These are phyloP conservation scores for Umbelopsis vinacea DNA, from an alignment of 192 early-diverging fungal species.

Conservation along the genomic window DNA sequence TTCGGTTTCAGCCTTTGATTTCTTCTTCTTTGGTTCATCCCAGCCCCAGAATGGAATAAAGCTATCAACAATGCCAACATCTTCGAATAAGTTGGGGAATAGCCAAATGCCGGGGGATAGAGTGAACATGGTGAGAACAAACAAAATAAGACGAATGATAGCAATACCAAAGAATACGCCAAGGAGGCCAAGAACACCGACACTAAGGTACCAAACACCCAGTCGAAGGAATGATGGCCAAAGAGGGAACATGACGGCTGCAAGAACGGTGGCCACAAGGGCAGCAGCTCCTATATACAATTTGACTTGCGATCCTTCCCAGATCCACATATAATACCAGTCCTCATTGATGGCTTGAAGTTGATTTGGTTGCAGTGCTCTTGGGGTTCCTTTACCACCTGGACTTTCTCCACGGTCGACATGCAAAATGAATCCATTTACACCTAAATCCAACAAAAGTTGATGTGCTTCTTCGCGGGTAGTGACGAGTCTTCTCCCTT, in stretches of 20 bases:
- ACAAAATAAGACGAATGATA: slow-evolving; percentile 87
- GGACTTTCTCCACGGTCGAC: slow-evolving; percentile 37
- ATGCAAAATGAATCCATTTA: slow-evolving; percentile 36
- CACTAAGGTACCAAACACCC: slow-evolving; percentile 90
- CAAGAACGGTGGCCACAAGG: slow-evolving; percentile 79
- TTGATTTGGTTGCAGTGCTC: slow-evolving; percentile 24
- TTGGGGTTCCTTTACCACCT: slow-evolving; percentile 32
- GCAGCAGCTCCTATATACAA: slow-evolving; percentile 78
- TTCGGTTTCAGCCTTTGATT: slow-evolving; percentile 15
- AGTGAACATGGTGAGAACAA: slow-evolving; percentile 70
- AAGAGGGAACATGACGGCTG: slow-evolving; percentile 96
- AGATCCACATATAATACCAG: slow-evolving; percentile 91
- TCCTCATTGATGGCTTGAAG: slow-evolving; percentile 60
- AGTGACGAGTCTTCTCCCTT: slow-evolving; percentile 22
- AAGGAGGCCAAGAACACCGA: slow-evolving; percentile 79
- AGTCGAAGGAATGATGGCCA: slow-evolving; percentile 85
- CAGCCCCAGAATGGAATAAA: slow-evolving; percentile 93
- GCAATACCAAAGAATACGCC: slow-evolving; percentile 90
- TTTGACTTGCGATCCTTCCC: slow-evolving; percentile 86
- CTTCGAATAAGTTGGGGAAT: slow-evolving; percentile 97
- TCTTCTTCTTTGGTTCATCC: slow-evolving; percentile 64
- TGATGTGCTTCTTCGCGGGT: slow-evolving; percentile 30
- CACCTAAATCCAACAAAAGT: slow-evolving; percentile 31
- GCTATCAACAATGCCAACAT: slow-evolving; percentile 91
- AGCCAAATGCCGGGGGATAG: slow-evolving; percentile 90